phyloP scores from a whole-genome alignment of 768 basidiomycete species.

The Phaeolepiota aurea region DNA sequence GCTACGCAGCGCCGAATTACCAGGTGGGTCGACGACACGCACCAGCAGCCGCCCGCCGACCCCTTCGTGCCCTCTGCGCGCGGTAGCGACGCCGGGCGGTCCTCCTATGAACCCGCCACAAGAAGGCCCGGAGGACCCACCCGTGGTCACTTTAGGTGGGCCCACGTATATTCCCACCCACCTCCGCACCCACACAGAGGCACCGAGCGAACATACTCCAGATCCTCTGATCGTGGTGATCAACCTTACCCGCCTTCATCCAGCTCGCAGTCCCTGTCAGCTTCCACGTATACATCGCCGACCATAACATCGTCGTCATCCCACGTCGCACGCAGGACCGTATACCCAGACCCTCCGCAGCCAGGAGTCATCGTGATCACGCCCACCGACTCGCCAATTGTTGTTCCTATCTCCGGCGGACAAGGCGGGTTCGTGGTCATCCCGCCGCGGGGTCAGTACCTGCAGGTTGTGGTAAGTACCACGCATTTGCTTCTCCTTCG shows the following conservation, averaged over 20 bases:
- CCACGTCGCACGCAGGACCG: not conserved
- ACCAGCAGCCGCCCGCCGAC: conserved; percentile 13
- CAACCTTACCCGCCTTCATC: not conserved
- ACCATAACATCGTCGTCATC: not conserved
- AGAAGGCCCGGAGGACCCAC: not conserved
- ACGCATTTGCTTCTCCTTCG: too few species aligned
- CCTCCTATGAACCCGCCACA: not conserved
- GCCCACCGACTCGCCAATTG: not conserved
- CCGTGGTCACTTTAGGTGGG: too few species aligned
- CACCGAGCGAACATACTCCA: not conserved
- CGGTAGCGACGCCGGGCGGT: not conserved
- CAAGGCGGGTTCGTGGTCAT: not conserved
- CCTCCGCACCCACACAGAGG: not conserved
- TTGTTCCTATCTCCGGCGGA: not conserved
- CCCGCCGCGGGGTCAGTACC: not conserved
- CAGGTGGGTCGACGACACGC: conserved; percentile 42
- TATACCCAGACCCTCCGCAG: not conserved
- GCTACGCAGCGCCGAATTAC: conserved; percentile 39
- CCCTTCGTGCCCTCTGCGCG: not conserved
- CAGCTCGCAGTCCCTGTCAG: not conserved
- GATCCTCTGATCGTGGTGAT: not conserved
- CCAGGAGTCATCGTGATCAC: not conserved
- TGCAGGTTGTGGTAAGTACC: not conserved
- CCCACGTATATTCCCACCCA: not conserved
- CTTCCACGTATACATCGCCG: not conserved